Base-by-base conservation (phyloP, 306 rosid genomes). In the Ammopiptanthus mongolicus region DNA sequence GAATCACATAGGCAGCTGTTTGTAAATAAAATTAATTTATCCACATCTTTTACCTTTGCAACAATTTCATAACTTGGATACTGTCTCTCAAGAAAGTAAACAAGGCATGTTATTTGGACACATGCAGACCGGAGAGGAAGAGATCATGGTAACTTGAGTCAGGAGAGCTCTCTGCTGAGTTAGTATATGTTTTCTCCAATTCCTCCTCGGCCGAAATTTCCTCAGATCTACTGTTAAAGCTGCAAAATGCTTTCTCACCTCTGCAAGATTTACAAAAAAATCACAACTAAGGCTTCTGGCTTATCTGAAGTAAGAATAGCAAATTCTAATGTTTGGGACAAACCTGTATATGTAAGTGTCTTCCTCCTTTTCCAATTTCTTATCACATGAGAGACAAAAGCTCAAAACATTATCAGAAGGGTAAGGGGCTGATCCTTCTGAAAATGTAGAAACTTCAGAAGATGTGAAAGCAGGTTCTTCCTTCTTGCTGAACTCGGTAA, bases 201-300 rank as follows among this genome's bases (percentile, higher is more conserved):
- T 86, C 84, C 25, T 83, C 86, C 71, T 78, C 93, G 0, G 69
- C 75, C 52, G 71, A 86, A 75, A 70, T 76, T 73, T 76, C 87
- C 80, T 85, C 79, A 10, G 83, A 76, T 28, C 65, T 82, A 82
- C 97, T 82, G 34, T 68, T 79, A 51, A 82, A 76, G 78, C 96
- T 82, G 85, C 96, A 93, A 85, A 89, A 88, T 47, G 87, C 88
- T 84, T 93, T 86, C 71, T 76, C 87, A 51, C 80, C 86, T 60
- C 91, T 89, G 88, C 79, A 55, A 69, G 42, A 75, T 55, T 66
- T 47, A 23, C 19, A 66, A 53, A 39, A 39, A 69, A 48, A 75
- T 57, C 48, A 78, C 42, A 51, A 74, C 62, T 81, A 41, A 55
- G 28, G 46, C 34, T 65, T 73, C 37, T 14, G 65, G 19, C 44